Evolutionary conservation across 495 filamentous ascomycete genomes (phyloP).

Genomic region (Hypoxylon perforatum): DNA sequence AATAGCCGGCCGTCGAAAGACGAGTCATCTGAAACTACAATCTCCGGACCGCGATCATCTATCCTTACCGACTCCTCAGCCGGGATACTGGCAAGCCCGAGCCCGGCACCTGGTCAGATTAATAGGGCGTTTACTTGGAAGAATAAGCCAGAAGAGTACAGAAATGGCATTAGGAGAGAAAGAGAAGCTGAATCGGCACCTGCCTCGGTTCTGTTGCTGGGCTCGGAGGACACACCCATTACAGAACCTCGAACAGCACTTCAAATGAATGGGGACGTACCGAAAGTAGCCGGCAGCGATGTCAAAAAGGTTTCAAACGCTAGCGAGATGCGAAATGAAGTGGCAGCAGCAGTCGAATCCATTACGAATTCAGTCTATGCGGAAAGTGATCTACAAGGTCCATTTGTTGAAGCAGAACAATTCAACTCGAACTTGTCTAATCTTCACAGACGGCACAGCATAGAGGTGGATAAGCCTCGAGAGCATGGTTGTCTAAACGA

Average conservation of each 20-base stretch:
- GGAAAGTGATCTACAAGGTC: slow-evolving; percentile 57
- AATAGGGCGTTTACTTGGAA: slow-evolving; percentile 66
- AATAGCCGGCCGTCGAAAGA: slow-evolving; percentile 60
- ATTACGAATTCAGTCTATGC: slow-evolving; percentile 55
- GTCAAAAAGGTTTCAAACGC: slow-evolving; percentile 32
- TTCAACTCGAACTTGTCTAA: slow-evolving; percentile 31
- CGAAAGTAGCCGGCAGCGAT: slow-evolving; percentile 31
- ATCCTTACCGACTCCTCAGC: slow-evolving; percentile 51
- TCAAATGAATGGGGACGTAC: slow-evolving; percentile 21
- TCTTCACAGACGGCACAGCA: slow-evolving; percentile 62
- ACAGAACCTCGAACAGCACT: slow-evolving; percentile 20
- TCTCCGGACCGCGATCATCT: slow-evolving; percentile 50
- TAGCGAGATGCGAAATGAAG: slow-evolving; percentile 32
- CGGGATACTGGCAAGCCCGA: slow-evolving; percentile 34
- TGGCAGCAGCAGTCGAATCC: slow-evolving; percentile 32
- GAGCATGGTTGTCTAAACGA: slow-evolving; percentile 58
- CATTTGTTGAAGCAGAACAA: slow-evolving; percentile 50
- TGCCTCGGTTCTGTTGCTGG: slow-evolving; percentile 23
- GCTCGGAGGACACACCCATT: slow-evolving; percentile 20
- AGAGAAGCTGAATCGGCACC: slow-evolving; percentile 43
- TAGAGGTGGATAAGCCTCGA: slow-evolving; percentile 49
- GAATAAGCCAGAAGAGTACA: slow-evolving; percentile 65
- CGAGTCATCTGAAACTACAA: slow-evolving; percentile 48
- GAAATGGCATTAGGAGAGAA: slow-evolving; percentile 50
- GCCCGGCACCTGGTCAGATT: slow-evolving; percentile 34